Percentiles rank a stretch among this genome's conserved stretches.
phyloP scores from a whole-genome alignment of 1,284 basidiomycete genomes.

The Ustilago cynodontis region DNA sequence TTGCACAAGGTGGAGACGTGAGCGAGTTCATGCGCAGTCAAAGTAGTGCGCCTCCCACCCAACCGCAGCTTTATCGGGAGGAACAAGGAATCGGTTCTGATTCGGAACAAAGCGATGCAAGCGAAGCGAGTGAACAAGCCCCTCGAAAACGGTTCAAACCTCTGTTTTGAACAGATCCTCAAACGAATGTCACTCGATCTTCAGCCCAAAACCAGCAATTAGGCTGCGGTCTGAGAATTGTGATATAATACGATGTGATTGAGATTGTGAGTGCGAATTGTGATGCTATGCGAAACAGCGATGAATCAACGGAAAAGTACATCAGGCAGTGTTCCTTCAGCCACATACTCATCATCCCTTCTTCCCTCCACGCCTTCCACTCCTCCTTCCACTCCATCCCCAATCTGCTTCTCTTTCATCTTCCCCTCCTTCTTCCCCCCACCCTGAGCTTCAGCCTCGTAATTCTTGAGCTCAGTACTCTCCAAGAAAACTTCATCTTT shows the following conservation, averaged over 20 bases:
- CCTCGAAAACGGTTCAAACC: constrained; percentile 38
- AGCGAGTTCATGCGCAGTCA: constrained; percentile 10
- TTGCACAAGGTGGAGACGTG: constrained; percentile 35
- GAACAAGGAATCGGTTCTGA: no score
- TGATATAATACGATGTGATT: constrained; percentile 2
- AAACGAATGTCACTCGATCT: background rate
- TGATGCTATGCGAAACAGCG: no score
- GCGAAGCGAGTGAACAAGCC: background rate
- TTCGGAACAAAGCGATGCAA: background rate
- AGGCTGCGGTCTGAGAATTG: no score
- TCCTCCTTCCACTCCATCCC: background rate
- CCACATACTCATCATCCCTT: constrained; percentile 9
- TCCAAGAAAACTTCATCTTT: constrained; percentile 67
- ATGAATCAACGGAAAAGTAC: constrained; percentile 29
- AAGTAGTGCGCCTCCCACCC: background rate
- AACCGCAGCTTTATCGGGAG: no score
- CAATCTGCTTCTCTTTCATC: background rate
- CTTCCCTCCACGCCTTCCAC: background rate
- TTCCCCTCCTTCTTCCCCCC: background rate
- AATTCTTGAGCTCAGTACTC: constrained; percentile 65
- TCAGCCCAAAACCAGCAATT: no score
- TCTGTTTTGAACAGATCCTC: constrained; percentile 12
- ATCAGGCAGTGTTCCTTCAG: constrained; percentile 41
- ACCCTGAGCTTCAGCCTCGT: constrained; percentile 4
- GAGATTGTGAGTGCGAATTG: background rate